Evolutionary conservation across 2,329 filamentous ascomycete genomes (phyloP).

Genomic region (Fusarium odoratissimum): DNA sequence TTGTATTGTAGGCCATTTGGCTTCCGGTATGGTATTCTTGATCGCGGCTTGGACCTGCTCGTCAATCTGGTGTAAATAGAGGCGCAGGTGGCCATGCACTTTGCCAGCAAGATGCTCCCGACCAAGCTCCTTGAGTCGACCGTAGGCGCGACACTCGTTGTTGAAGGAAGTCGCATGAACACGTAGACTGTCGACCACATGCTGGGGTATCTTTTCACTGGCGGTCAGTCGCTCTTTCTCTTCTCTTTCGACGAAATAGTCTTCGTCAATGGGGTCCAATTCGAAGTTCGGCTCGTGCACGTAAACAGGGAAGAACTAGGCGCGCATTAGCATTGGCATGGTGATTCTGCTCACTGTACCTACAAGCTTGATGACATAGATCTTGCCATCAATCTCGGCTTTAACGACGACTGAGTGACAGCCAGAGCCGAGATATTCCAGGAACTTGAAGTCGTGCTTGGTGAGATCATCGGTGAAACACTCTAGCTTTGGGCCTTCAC

Average conservation of each 20-base stretch:
- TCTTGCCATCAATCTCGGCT: background rate
- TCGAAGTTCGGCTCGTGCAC: background rate
- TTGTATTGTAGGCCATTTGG: background rate
- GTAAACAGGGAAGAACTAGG: background rate
- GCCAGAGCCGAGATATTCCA: fast-evolving
- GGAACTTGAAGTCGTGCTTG: background rate
- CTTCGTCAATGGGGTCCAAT: background rate
- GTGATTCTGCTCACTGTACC: background rate
- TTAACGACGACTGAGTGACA: background rate
- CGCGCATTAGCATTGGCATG: background rate
- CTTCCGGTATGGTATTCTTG: fast-evolving
- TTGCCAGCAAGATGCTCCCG: constrained; percentile 10
- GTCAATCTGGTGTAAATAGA: background rate
- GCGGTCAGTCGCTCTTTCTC: background rate
- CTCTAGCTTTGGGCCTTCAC: constrained; percentile 13
- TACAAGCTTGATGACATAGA: constrained; percentile 16
- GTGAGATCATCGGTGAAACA: constrained; percentile 16
- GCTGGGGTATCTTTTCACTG: background rate
- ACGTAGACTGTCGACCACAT: background rate
- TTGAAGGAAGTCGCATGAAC: constrained; percentile 7
- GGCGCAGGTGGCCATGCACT: constrained; percentile 8
- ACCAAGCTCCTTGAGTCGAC: constrained; percentile 15
- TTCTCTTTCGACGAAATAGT: fast-evolving
- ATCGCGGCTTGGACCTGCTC: background rate
- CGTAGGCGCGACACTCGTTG: constrained; percentile 26